Conservation (phyloP, 805 yeast species). For the Cyberlindnera amylophila region DNA sequence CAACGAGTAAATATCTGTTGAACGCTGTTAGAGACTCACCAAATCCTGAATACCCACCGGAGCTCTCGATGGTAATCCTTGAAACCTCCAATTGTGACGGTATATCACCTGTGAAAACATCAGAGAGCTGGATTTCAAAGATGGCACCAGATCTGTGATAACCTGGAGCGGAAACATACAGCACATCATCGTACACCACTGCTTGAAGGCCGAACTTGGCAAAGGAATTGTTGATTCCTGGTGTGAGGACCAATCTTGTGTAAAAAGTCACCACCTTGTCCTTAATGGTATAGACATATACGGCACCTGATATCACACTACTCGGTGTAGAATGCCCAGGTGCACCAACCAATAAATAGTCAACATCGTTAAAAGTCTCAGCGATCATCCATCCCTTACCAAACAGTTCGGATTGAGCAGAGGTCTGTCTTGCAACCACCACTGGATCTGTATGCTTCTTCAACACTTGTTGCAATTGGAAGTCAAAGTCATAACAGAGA, state of each 20-base stretch:
- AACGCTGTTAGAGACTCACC: slow-evolving; percentile 37
- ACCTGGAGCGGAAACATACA: slow-evolving; percentile 43
- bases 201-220: slow-evolving; percentile 18
- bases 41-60: slow-evolving; percentile 37
- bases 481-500: slow-evolving; percentile 29
- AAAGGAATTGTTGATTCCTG: not conserved
- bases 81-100: not conserved
- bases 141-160: slow-evolving; percentile 43
- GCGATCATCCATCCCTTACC: slow-evolving; percentile 16
- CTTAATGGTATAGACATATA: slow-evolving; percentile 29
- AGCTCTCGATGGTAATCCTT: slow-evolving; percentile 23
- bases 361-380: slow-evolving; percentile 13
- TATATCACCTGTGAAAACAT: slow-evolving; percentile 6
- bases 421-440: slow-evolving; percentile 12
- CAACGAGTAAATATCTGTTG: slow-evolving; percentile 31
- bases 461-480: slow-evolving; percentile 16
- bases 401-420: slow-evolving; percentile 18
- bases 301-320: slow-evolving; percentile 39
- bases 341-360: slow-evolving; percentile 14
- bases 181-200: slow-evolving; percentile 11
- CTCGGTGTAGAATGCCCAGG: slow-evolving; percentile 8
- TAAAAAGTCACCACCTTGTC: not conserved
- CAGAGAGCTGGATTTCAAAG: slow-evolving; percentile 35
- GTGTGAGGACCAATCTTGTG: slow-evolving; percentile 6
- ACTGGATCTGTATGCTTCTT: slow-evolving; percentile 24